These are phyloP conservation scores for Rhizodiscina lignyota DNA, from an alignment of 495 filamentous ascomycete species.

Conservation along the genomic window DNA sequence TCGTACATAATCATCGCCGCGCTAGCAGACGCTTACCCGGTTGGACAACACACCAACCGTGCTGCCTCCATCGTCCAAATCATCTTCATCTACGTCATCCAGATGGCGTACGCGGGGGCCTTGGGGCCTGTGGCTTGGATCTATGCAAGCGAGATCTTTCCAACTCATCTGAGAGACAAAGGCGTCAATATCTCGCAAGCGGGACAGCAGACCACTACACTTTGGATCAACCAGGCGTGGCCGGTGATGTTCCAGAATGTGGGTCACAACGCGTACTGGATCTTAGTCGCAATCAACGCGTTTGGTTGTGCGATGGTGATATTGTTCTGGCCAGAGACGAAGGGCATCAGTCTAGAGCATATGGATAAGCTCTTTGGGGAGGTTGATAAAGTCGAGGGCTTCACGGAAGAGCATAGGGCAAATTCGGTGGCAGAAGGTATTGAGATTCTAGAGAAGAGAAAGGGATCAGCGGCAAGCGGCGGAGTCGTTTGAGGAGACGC, in stretches of 20 bases:
- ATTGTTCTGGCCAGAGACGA: constrained; percentile 4
- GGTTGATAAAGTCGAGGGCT: not conserved
- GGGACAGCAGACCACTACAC: not conserved
- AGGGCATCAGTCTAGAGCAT: constrained; percentile 4
- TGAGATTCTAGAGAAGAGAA: not conserved
- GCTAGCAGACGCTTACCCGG: not conserved
- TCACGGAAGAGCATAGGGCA: no score
- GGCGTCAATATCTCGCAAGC: not conserved
- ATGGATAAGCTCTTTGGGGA: constrained; percentile 14
- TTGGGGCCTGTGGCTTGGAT: not conserved
- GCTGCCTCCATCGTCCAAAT: not conserved
- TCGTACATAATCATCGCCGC: not conserved
- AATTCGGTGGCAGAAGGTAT: not conserved
- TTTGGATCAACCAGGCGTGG: not conserved
- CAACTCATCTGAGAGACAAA: not conserved
- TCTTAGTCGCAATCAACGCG: not conserved
- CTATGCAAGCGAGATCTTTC: not conserved
- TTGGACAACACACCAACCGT: not conserved
- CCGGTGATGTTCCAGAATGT: not conserved
- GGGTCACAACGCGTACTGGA: not conserved
- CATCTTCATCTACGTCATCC: not conserved
- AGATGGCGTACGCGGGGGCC: not conserved
- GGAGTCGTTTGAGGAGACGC: no score
- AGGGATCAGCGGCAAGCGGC: no score
- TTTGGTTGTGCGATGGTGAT: not conserved